These are phyloP conservation scores for Amanita pseudoporphyria DNA, from an alignment of 768 basidiomycete genomes.

Conservation along the genomic window DNA sequence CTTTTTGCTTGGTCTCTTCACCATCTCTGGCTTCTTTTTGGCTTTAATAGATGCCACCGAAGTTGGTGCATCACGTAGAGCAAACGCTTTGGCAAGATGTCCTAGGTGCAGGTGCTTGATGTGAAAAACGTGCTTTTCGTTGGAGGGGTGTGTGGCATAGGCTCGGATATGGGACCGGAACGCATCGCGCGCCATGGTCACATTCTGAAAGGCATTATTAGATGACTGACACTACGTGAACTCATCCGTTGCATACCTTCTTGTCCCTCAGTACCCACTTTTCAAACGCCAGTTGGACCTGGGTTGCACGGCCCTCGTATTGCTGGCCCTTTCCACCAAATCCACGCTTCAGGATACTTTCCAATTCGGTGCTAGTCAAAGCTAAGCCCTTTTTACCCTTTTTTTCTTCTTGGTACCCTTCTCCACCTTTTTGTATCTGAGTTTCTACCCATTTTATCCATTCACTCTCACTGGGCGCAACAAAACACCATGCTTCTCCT, in stretches of 20 bases:
- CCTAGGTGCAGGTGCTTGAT: slow-evolving; percentile 90
- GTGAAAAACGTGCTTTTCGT: slow-evolving; percentile 96
- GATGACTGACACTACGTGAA: background rate
- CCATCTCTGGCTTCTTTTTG: slow-evolving; percentile 12
- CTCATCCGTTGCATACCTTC: slow-evolving; percentile 35
- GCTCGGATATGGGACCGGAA: slow-evolving; percentile 92
- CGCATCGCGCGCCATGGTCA: slow-evolving; percentile 68
- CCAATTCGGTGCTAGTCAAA: slow-evolving; percentile 53
- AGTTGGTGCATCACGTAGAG: slow-evolving; percentile 77
- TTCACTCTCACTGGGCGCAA: slow-evolving; percentile 74
- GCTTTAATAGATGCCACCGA: slow-evolving; percentile 25
- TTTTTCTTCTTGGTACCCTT: slow-evolving; percentile 16
- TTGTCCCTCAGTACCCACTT: slow-evolving; percentile 76
- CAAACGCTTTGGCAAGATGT: slow-evolving; percentile 89
- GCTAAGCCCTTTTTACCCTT: slow-evolving; percentile 22
- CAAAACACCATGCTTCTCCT: slow-evolving; percentile 93
- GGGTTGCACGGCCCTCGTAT: slow-evolving; percentile 85
- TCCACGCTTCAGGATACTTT: slow-evolving; percentile 65
- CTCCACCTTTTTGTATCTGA: slow-evolving; percentile 56
- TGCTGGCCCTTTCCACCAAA: slow-evolving; percentile 80
- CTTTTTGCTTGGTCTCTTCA: slow-evolving; percentile 15
- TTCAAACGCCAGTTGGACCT: slow-evolving; percentile 92
- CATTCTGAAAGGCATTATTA: slow-evolving; percentile 42
- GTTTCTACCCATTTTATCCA: slow-evolving; percentile 90
- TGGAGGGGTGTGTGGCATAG: slow-evolving; percentile 92